Conservation (phyloP, 106 monocot species). For the Agapanthus africanus region DNA sequence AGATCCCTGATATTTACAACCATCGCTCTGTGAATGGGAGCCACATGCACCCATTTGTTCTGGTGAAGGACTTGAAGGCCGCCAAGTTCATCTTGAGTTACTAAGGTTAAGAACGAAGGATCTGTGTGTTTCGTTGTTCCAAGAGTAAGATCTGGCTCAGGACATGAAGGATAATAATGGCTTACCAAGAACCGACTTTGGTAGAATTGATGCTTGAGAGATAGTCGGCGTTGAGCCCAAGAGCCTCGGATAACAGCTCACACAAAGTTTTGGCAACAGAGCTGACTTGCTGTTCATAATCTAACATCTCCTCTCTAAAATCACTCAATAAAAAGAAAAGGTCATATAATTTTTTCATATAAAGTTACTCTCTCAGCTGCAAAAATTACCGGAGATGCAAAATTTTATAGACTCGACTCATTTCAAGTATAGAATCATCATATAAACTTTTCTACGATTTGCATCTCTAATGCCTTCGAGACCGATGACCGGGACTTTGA, state of each 20-base stretch:
- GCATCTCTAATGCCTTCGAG: not conserved
- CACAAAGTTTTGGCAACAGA: not conserved
- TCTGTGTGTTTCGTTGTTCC: conserved; percentile 59
- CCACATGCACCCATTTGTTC: conserved; percentile 41
- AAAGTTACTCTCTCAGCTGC: too few relatives aligned
- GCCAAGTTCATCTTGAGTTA: conserved; percentile 55
- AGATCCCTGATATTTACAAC: conserved; percentile 58
- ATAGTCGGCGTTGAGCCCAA: conserved; percentile 33
- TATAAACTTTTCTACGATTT: not conserved
- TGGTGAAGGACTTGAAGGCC: conserved; percentile 58
- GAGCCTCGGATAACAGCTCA: conserved; percentile 51
- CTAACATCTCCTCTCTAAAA: not conserved
- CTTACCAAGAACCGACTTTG: conserved; percentile 23
- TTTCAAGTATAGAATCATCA: too few relatives aligned
- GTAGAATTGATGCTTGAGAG: conserved; percentile 42
- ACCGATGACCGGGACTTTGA: conserved; percentile 20
- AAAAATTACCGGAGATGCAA: too few relatives aligned
- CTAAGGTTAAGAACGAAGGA: conserved; percentile 41
- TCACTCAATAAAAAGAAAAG: not conserved
- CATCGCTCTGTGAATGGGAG: conserved; percentile 30
- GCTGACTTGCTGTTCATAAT: not conserved
- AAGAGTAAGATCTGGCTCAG: conserved; percentile 54
- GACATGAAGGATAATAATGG: conserved; percentile 75
- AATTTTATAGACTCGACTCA: too few relatives aligned
- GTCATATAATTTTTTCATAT: too few relatives aligned